Percentiles rank a stretch among this genome's conserved stretches.
Conservation (phyloP, 192 early-diverging fungal genomes). For the Dispira parvispora region DNA sequence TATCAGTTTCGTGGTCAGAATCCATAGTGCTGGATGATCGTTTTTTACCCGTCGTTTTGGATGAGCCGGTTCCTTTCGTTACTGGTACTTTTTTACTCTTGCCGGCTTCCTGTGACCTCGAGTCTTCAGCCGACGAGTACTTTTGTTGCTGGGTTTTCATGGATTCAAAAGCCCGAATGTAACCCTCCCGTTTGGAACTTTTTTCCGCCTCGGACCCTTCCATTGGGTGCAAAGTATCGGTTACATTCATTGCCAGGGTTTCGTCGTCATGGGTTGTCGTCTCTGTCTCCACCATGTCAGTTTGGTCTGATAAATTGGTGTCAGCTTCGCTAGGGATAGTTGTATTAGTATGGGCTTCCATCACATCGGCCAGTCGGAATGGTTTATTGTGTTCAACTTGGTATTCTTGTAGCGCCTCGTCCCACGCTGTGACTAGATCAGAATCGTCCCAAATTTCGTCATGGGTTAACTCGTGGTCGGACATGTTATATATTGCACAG, state of each 20-base stretch:
- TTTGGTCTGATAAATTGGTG: background rate
- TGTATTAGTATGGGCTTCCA: background rate
- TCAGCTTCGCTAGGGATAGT: background rate
- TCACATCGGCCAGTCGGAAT: background rate
- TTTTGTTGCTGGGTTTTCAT: no score
- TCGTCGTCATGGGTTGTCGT: background rate
- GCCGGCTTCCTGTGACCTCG: no score
- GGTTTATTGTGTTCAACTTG: background rate
- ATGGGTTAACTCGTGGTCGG: background rate
- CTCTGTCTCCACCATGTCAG: background rate
- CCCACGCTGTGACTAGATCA: constrained; percentile 2
- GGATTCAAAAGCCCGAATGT: no score
- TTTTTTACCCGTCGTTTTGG: no score
- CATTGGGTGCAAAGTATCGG: background rate
- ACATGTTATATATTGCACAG: no score
- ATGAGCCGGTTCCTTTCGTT: no score
- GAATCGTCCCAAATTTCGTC: constrained; percentile 1
- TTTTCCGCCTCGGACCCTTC: background rate
- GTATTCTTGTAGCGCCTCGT: background rate
- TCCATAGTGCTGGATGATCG: no score
- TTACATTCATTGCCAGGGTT: background rate
- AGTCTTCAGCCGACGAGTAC: no score
- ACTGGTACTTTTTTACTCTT: no score
- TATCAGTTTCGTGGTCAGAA: no score
- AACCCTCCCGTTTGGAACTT: no score